Percentiles rank a stretch among this genome's conserved stretches.
phyloP scores from a whole-genome alignment of 108 stramenopile species.

The Pseudonitzschia delicatissima region DNA sequence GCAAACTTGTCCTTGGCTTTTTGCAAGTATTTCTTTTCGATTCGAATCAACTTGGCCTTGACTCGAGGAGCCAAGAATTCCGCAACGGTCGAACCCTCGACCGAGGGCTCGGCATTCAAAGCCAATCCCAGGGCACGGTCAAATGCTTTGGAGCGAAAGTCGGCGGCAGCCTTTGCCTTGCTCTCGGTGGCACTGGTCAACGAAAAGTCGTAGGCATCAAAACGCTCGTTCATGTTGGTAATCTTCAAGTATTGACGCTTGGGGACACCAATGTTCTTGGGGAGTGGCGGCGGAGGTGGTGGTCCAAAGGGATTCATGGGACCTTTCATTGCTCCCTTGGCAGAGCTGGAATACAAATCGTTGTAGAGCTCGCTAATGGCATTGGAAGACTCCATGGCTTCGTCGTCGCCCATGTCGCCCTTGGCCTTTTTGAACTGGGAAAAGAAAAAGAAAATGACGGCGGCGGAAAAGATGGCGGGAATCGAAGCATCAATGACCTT shows the following conservation, averaged over 20 bases:
- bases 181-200: constrained; percentile 62
- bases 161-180: constrained; percentile 63
- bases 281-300: constrained; percentile 22
- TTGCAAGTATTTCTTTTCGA: constrained; percentile 62
- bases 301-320: constrained; percentile 4
- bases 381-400: constrained; percentile 16
- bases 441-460: constrained; percentile 37
- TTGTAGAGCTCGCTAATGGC: constrained; percentile 70
- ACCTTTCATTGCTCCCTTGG: not conserved
- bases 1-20: constrained; percentile 41
- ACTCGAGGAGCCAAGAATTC: constrained; percentile 28
- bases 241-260: constrained; percentile 53
- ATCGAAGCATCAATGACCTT: constrained; percentile 46
- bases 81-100: constrained; percentile 14
- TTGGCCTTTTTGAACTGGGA: constrained; percentile 1
- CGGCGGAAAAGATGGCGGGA: constrained; percentile 38
- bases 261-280: constrained; percentile 67
- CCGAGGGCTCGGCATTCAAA: constrained; percentile 8
- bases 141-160: constrained; percentile 57
- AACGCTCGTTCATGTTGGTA: constrained; percentile 65
- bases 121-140: constrained; percentile 51
- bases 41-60: constrained; percentile 45
- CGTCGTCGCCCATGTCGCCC: constrained; percentile 13
- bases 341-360: constrained; percentile 60
- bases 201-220: constrained; percentile 70